Evolutionary conservation across 495 filamentous ascomycete genomes (phyloP), one percentile per base, ranked within the genome.

Genomic region (Pyrenula aspistea): DNA sequence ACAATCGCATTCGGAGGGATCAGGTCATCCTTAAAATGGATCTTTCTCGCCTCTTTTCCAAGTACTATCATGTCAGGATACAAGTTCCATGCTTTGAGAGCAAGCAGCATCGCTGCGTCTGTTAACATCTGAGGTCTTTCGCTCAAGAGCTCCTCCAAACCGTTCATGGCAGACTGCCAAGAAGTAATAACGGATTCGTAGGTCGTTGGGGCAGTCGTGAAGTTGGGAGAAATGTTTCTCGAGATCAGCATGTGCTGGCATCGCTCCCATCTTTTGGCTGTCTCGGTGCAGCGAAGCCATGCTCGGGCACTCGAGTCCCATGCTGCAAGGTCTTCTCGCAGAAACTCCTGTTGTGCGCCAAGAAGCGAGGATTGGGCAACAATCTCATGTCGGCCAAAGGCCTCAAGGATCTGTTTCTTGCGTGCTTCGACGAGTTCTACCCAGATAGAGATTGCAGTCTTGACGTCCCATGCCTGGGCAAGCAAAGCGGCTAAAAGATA

Each of bases 271-370:
- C 1, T 25, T 53, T 57, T 60, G 3, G 58, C 62, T 2, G 50
- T n/a, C 53, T 73, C 68, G 11, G 63, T 67, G 2, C 55, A 54
- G 1, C 59, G 62, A 12, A 71, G 57, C 70, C 68, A 72, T 1
- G 70, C 59, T 19, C 70, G 58, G 19, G 65, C 70, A 51, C 68
- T 68, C 1, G 65, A 57, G 61, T 74, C 70, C 70, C 71, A 74
- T 2, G 66, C 60, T 11, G 63, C 61, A 12, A 70, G 51, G 47
- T 69, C 49, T 0, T 60, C 59, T 56, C 66, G 48, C 0, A 42
- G 49, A 8, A 71, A 47, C 2, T 62, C 61, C 24, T 60, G 11
- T 25, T 36, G 56, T 8, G 53, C 49, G 50, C 19, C 21, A 10
- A 15, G n/a, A 24, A 24, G 22, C 4, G 21, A 57, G 49, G 15